Evolutionary conservation across 2,329 filamentous ascomycete species (phyloP), one percentile per base, ranked within the genome.

Genomic region (Pseudogymnoascus sp.): DNA sequence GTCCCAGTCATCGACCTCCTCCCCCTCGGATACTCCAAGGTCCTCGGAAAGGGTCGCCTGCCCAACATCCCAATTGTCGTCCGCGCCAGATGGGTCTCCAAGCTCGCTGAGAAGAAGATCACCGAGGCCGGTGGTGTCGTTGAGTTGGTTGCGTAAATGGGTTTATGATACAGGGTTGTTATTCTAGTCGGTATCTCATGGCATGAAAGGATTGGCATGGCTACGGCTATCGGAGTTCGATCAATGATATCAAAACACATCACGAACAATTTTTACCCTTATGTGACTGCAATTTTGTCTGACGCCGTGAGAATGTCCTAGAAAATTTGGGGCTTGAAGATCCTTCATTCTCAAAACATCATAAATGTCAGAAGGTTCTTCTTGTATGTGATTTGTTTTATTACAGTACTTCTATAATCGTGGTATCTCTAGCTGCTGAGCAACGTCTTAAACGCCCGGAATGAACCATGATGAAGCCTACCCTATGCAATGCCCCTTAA

Each of bases 21-120:
- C 70, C 85, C 92, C 75, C 89, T 96, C 80, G 95, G 96, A 74
- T 99, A 98, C 88, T 90, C 92, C 78, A 99, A 99, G 85, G 88
- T 99, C 73, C 90, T 99, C 78, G 96, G 95, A 79, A 99, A 99
- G 88, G 95, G 95, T 81, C 89, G 93, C 77, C 84, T 98, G 75
- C 93, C 95, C 76, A 84, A 93, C 77, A 86, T 98, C 76, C 95
- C 95, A 73, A 81, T 99, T 75, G 91, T 99, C 76, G 93, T 99
- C 72, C 91, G 91, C 78, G 93, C 95, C 73, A 85, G 95, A 79
- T 98, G 92, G 85, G 90, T 99, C 81, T 92, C 88, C 85, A 90
- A 90, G 79, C 88, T 96, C 79, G 95, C 95, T 73, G 95, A 99
- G 89, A 85, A 91, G 84, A 99, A 99, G 90, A 97, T 99, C 82